phyloP scores from a whole-genome alignment of 2,329 filamentous ascomycete genomes.

The Apiospora hydei region DNA sequence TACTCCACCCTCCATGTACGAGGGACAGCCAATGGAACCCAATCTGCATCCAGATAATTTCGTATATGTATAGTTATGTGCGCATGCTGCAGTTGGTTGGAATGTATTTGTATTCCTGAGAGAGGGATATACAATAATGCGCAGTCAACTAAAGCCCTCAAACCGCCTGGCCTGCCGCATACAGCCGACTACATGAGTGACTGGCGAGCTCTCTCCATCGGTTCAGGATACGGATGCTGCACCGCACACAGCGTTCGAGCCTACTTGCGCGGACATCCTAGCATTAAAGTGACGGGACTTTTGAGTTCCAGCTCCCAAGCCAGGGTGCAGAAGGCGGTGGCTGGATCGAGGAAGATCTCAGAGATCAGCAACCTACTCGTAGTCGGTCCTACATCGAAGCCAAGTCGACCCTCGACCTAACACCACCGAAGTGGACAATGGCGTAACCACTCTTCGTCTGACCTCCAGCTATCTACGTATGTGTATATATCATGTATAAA shows the following conservation, averaged over 20 bases:
- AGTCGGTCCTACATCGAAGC: not conserved
- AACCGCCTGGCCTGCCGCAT: not conserved
- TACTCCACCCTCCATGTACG: not conserved
- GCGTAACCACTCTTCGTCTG: not conserved
- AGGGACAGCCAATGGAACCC: slow-evolving; percentile 10
- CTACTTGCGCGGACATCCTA: not conserved
- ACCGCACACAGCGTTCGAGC: not conserved
- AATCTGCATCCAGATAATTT: not conserved
- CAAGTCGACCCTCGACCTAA: not conserved
- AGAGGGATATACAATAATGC: not conserved
- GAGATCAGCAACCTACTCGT: not conserved
- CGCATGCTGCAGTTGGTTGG: not conserved
- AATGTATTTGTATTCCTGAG: too few species aligned
- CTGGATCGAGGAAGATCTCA: not conserved
- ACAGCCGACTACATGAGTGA: not conserved
- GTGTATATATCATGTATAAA: not conserved
- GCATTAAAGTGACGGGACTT: slow-evolving; percentile 10
- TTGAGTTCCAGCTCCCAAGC: slow-evolving; percentile 14
- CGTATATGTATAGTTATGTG: slow-evolving; percentile 6
- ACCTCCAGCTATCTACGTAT: not conserved
- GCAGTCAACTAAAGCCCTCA: not conserved
- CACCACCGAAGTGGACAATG: not conserved
- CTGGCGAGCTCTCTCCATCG: not conserved
- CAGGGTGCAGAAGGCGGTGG: not conserved
- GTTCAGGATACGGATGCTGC: not conserved